phyloP scores from a whole-genome alignment of 768 basidiomycete species.

The Kwoniella europaea region DNA sequence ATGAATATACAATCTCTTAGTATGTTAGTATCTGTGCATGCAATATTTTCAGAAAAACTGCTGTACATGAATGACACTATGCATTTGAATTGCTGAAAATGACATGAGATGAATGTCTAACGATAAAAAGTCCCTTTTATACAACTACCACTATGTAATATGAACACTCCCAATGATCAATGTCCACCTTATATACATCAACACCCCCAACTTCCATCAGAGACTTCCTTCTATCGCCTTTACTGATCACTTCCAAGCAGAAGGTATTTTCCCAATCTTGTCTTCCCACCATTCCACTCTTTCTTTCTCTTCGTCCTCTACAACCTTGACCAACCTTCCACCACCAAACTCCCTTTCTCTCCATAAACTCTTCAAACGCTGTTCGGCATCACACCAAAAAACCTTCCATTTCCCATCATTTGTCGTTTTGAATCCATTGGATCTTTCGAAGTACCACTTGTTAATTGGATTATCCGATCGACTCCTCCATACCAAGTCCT shows the following conservation, averaged over 20 bases:
- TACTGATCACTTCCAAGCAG: constrained; percentile 12
- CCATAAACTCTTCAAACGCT: constrained; percentile 65
- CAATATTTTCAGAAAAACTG: too few relatives aligned
- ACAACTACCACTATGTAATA: too few relatives aligned
- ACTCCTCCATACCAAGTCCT: constrained; percentile 94
- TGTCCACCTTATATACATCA: too few relatives aligned
- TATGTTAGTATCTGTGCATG: too few relatives aligned
- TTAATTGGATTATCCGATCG: constrained; percentile 93
- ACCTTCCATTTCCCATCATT: constrained; percentile 71
- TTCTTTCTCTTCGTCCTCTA: constrained; percentile 67
- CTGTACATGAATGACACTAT: too few relatives aligned
- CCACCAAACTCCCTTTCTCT: constrained; percentile 48
- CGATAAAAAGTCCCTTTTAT: background rate
- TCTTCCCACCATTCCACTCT: constrained; percentile 72
- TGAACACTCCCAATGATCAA: too few relatives aligned
- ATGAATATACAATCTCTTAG: too few relatives aligned
- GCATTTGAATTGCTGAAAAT: too few relatives aligned
- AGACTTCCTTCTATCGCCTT: background rate
- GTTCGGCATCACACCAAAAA: constrained; percentile 99
- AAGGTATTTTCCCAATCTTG: constrained; percentile 62
- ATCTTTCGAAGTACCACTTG: constrained; percentile 99
- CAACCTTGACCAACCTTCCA: constrained; percentile 63
- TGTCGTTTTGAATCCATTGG: constrained; percentile 74
- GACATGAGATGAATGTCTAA: too few relatives aligned
- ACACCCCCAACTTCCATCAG: too few relatives aligned